Evolutionary conservation across 2,329 filamentous ascomycete species (phyloP).

Genomic region (Diaporthe sp.): DNA sequence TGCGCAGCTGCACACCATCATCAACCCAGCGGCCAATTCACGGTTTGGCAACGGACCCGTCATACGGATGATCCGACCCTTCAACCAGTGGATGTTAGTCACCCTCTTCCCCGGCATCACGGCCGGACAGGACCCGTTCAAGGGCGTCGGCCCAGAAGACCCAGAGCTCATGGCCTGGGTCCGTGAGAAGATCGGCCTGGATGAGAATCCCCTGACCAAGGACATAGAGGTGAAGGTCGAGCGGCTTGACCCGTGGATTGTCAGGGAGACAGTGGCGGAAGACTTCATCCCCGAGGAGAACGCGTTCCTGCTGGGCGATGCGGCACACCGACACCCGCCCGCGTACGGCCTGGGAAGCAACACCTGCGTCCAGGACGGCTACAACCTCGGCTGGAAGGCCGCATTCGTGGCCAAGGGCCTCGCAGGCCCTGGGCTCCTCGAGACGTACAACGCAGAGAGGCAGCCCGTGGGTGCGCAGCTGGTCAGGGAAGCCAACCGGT

Average conservation of each 20-base stretch:
- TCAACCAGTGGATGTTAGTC: slow-evolving; percentile 65
- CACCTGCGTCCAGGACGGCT: slow-evolving; percentile 61
- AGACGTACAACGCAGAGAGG: slow-evolving; percentile 51
- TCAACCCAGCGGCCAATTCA: slow-evolving; percentile 59
- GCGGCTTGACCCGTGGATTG: slow-evolving; percentile 60
- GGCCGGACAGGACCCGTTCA: slow-evolving; percentile 45
- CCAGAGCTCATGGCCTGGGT: slow-evolving; percentile 41
- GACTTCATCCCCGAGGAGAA: slow-evolving; percentile 54
- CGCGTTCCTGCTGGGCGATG: slow-evolving; percentile 60
- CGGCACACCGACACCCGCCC: slow-evolving; percentile 63
- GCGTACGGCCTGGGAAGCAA: slow-evolving; percentile 61
- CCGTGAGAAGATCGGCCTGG: slow-evolving; percentile 60
- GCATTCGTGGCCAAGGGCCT: slow-evolving; percentile 51
- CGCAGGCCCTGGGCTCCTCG: slow-evolving; percentile 47
- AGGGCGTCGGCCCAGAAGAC: slow-evolving; percentile 16
- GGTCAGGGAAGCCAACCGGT: slow-evolving; percentile 45
- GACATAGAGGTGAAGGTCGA: slow-evolving; percentile 57
- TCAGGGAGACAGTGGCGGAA: slow-evolving; percentile 67
- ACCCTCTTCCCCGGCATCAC: slow-evolving; percentile 31
- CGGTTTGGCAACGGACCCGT: slow-evolving; percentile 52
- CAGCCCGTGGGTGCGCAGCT: slow-evolving; percentile 54
- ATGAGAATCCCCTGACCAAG: slow-evolving; percentile 40
- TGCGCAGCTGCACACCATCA: slow-evolving; percentile 66
- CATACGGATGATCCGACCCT: slow-evolving; percentile 67
- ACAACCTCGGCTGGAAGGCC: slow-evolving; percentile 60